Base-by-base conservation (phyloP, 2,329 filamentous ascomycete species). In the Pyricularia grisea region DNA sequence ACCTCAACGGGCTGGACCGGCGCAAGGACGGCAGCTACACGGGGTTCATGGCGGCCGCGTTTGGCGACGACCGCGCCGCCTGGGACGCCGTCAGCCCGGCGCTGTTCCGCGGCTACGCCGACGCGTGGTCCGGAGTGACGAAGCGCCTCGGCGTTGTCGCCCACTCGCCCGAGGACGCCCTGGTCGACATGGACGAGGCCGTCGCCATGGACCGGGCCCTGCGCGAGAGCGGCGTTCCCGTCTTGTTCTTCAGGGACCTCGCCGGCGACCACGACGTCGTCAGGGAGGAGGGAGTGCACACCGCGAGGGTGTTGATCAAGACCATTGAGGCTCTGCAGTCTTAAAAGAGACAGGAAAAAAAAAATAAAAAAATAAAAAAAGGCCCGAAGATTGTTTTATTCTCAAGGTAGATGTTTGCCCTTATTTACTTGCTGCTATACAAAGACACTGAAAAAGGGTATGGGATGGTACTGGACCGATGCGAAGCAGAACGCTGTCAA, bases 241-340 rank as follows among this genome's bases (percentile, higher is more conserved):
- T 82, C 27, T 71, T 77, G 76, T 77, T 77, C 70, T 83, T 77
- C 42, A 80, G 76, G 71, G 82, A 86, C 73, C 74, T 89, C 67
- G 77, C 76, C 10, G 90, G 87, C 4, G 81, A 80, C 55, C 90
- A 93, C 77, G 85, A 92, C 77, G 83, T 85, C 72, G 80, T 90
- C 2, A 91, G 88, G 87, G 75, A 84, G 74, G 82, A 86, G 70
- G 89, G 89, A 20, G 75, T 76, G 42, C 84, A 88, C 72, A 76
- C 91, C 66, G 87, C 84, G 31, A 78, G 78, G 67, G 77, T 85
- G 23, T 75, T 85, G 61, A 73, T 73, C n/a, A 73, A 77, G 67
- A 74, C 76, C n/a, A 28, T 67, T 20, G 55, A 60, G 14, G n/a
- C 66, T 2, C 55, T 67, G n/a, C 50, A 67, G 28, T 55, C 42